phyloP scores from a whole-genome alignment of 2,329 filamentous ascomycete species.

The Cercospora sp. region DNA sequence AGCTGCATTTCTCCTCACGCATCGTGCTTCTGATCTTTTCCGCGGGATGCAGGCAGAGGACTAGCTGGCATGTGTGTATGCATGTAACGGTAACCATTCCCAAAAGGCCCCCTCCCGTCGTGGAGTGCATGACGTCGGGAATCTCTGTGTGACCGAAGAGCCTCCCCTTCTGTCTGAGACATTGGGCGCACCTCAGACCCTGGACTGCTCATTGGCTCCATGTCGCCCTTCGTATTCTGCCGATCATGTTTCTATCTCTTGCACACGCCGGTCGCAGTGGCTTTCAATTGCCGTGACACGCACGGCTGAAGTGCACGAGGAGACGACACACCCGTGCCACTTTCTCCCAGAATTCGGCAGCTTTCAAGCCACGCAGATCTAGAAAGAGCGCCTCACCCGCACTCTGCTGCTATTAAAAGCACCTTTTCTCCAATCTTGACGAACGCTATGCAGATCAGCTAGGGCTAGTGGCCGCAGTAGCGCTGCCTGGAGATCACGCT shows the following conservation, averaged over 20 bases:
- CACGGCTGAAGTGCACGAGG: background rate
- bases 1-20: background rate
- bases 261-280: background rate
- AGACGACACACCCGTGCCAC: background rate
- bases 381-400: conserved; percentile 3
- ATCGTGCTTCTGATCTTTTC: background rate
- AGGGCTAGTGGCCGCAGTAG: conserved; percentile 1
- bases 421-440: background rate
- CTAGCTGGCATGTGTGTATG: background rate
- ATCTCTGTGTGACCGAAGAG: conserved; percentile 12
- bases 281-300: background rate
- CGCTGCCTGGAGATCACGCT: background rate
- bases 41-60: background rate
- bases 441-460: conserved; percentile 6
- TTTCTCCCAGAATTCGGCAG: background rate
- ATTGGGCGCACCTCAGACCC: background rate
- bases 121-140: conserved; percentile 12
- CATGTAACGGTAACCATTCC: conserved; percentile 8
- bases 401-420: conserved; percentile 6
- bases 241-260: background rate
- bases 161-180: conserved; percentile 6
- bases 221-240: background rate
- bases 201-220: background rate
- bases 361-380: conserved; percentile 5
- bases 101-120: background rate